Evolutionary conservation across 2,329 filamentous ascomycete genomes (phyloP), one percentile per base, ranked within the genome.

Genomic region (Epichloe sp.): DNA sequence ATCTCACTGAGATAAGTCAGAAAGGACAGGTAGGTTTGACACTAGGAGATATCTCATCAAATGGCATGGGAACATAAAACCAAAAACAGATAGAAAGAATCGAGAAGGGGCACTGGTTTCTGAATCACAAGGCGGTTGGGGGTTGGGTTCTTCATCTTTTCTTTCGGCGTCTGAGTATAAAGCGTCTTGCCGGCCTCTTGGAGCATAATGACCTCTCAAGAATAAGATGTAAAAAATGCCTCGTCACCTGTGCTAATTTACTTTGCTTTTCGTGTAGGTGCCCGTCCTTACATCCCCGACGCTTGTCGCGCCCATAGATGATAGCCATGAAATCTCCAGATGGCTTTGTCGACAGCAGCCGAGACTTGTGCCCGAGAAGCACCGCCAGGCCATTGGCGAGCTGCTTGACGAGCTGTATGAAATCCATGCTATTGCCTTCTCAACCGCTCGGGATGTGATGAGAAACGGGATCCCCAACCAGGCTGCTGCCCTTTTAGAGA

Each of bases 301-400:
- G 15, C 51, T 63, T 15, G 35, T 54, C 4, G 51, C 56, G 21
- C 48, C 55, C 4, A 43, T 65, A 26, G 55, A 59, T 10, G 62
- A 64, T 37, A 64, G 61, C 41, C 55, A 49, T 37, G 55, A 58
- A 31, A 63, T 65, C 38, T 56, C 61, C 3, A 51, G 52, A 21
- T 65, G 62, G 63, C 55, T 64, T 5, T 64, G 62, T 48, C 46
- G 58, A 35, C 52, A 50, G 49, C 61, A 64, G 45, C 61, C 62
- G 8, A 59, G 61, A 45, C 51, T 64, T 44, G 10, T 63, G 3
- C 62, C 62, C 2, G 44, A 56, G 2, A 49, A 58, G 15, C 57
- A 63, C 37, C 52, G 54, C 5, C 53, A 57, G 17, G 44, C 40
- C 4, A 63, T 65, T 12, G 41, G 53, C n/a, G 40, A 38, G 5